Evolutionary conservation across 805 yeast genomes (phyloP).

Genomic region (Cyberlindnera mycetangii): DNA sequence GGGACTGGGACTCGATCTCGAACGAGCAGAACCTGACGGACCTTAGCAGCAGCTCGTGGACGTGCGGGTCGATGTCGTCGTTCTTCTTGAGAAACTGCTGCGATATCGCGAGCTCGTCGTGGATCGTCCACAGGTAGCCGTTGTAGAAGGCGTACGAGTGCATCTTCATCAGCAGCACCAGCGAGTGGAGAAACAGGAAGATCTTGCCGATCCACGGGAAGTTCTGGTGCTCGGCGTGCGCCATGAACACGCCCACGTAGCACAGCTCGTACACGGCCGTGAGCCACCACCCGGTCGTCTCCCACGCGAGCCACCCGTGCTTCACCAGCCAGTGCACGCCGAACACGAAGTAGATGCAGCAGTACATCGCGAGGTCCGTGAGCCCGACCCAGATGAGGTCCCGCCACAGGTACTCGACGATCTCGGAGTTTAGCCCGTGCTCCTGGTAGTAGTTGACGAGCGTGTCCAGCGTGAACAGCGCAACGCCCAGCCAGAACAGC

Average conservation of each 20-base stretch:
- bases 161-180: conserved; percentile 90
- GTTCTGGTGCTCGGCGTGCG: conserved; percentile 50
- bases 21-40: conserved; percentile 66
- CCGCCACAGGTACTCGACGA: conserved; percentile 53
- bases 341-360: conserved; percentile 58
- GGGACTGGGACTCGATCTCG: conserved; percentile 63
- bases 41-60: conserved; percentile 33
- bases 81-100: conserved; percentile 40
- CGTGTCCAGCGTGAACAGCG: conserved; percentile 42
- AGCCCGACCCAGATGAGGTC: conserved; percentile 68
- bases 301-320: conserved; percentile 54
- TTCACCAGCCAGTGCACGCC: conserved; percentile 55
- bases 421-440: conserved; percentile 49
- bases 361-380: conserved; percentile 74
- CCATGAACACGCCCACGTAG: conserved; percentile 51
- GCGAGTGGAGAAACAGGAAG: conserved; percentile 76
- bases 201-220: conserved; percentile 92
- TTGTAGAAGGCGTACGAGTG: conserved; percentile 91
- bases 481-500: conserved; percentile 65
- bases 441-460: conserved; percentile 49
- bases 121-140: conserved; percentile 78
- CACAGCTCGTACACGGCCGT: conserved; percentile 55
- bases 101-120: conserved; percentile 52
- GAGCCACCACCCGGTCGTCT: conserved; percentile 56
- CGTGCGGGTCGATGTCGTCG: conserved; percentile 25